These are phyloP conservation scores for Orbilia quercus DNA, from an alignment of 2,329 filamentous ascomycete species.

Conservation along the genomic window DNA sequence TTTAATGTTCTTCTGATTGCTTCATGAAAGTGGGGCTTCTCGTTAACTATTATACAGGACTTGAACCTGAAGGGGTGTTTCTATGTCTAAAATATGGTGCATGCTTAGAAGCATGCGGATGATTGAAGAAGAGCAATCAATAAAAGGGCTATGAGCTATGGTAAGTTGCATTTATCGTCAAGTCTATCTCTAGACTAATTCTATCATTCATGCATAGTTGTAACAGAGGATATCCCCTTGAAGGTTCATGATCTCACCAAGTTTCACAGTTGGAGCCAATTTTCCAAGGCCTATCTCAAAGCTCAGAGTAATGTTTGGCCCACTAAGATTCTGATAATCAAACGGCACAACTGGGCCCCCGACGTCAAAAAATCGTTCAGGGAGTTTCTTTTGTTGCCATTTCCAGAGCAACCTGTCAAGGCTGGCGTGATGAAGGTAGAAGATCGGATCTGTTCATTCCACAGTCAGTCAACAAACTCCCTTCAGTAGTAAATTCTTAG, in stretches of 20 bases:
- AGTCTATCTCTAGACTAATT: too few relatives aligned
- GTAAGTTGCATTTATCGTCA: too few relatives aligned
- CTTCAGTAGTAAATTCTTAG: conserved; percentile 1
- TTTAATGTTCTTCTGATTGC: too few relatives aligned
- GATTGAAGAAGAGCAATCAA: too few relatives aligned
- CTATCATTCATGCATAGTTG: conserved; percentile 46
- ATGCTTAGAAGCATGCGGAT: too few relatives aligned
- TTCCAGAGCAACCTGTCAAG: conserved; percentile 62
- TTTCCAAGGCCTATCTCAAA: conserved; percentile 61
- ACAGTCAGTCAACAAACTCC: background rate
- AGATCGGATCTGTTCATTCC: conserved; percentile 60
- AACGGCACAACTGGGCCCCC: conserved; percentile 61
- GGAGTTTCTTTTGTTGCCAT: conserved; percentile 62
- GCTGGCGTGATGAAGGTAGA: conserved; percentile 63
- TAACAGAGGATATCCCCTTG: conserved; percentile 58
- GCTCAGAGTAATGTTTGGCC: conserved; percentile 61
- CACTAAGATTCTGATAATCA: conserved; percentile 44
- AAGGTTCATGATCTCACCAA: conserved; percentile 61
- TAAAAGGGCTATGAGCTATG: too few relatives aligned
- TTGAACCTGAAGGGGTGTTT: too few relatives aligned
- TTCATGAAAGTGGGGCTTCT: too few relatives aligned
- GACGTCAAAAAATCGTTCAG: conserved; percentile 61
- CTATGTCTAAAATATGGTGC: too few relatives aligned
- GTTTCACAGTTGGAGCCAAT: conserved; percentile 59
- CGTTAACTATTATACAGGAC: too few relatives aligned